Conservation (phyloP, 176 grass and related monocot species). For the Oryza meyeriana region DNA sequence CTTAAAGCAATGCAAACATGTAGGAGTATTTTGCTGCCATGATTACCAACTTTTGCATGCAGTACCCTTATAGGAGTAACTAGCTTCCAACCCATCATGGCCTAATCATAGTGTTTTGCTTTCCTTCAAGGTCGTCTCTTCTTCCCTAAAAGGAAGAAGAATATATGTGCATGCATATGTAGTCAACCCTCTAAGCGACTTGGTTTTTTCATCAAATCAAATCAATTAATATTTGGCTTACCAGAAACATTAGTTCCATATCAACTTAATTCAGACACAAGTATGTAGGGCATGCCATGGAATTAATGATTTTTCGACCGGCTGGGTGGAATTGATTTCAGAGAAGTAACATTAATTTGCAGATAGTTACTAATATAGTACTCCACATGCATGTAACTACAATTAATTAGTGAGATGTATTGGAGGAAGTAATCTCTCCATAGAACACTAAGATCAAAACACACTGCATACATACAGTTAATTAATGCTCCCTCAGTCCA, state of each 20-base stretch:
- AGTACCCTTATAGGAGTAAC: slow-evolving; percentile 19
- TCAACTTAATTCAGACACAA: not conserved
- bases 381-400: too few species aligned
- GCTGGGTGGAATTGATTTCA: too few species aligned
- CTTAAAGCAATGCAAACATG: not conserved
- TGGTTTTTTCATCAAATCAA: not conserved
- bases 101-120: slow-evolving; percentile 36
- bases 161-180: not conserved
- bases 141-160: not conserved
- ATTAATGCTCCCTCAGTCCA: too few species aligned
- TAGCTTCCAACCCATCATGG: slow-evolving; percentile 32
- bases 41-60: slow-evolving; percentile 44
- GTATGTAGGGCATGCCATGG: not conserved
- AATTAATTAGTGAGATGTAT: too few species aligned
- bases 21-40: slow-evolving; percentile 26
- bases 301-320: not conserved
- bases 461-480: too few species aligned
- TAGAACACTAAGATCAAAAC: too few species aligned
- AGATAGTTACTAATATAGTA: too few species aligned
- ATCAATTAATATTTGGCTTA: not conserved
- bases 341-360: too few species aligned
- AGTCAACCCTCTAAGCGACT: not conserved
- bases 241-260: not conserved
- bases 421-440: not conserved
- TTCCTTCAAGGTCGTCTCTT: not conserved